A percentile compares a stretch with the other conserved stretches of the same genome.
These are phyloP conservation scores for Debaryomyces udenii DNA, from an alignment of 1,139 yeast genomes.

Conservation along the genomic window DNA sequence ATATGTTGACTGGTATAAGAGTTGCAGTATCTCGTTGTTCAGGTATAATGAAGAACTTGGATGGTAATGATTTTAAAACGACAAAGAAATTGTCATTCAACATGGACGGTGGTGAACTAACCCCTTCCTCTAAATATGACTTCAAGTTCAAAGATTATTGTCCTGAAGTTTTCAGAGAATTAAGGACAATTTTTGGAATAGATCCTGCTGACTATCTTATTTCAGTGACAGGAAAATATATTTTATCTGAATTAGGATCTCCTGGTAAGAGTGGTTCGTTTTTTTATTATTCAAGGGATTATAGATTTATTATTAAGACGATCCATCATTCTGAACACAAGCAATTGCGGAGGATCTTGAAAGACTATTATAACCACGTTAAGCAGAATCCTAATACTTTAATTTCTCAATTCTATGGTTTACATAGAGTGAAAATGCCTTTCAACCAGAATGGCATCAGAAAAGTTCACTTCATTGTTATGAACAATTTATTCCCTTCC, in stretches of 20 bases:
- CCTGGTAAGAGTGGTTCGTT: slow-evolving; percentile 98
- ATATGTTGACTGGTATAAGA: slow-evolving; percentile 95
- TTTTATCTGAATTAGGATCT: slow-evolving; percentile 87
- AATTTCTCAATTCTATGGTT: slow-evolving; percentile 90
- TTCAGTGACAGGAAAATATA: slow-evolving; percentile 89
- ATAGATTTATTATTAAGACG: slow-evolving; percentile 91
- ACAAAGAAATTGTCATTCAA: slow-evolving; percentile 85
- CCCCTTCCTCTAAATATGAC: slow-evolving; percentile 92
- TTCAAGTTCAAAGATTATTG: slow-evolving; percentile 96
- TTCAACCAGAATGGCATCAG: slow-evolving; percentile 55
- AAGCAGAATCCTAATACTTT: slow-evolving; percentile 84
- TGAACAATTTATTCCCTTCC: slow-evolving; percentile 97
- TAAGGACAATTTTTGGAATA: slow-evolving; percentile 76
- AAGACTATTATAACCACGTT: slow-evolving; percentile 80
- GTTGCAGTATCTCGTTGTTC: slow-evolving; percentile 94
- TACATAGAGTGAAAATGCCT: slow-evolving; percentile 91
- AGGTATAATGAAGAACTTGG: slow-evolving; percentile 75
- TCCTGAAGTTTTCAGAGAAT: slow-evolving; percentile 90
- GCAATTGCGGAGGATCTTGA: slow-evolving; percentile 72
- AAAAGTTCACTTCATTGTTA: slow-evolving; percentile 90
- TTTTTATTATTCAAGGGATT: slow-evolving; percentile 92
- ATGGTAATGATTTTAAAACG: slow-evolving; percentile 67
- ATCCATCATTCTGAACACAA: slow-evolving; percentile 92
- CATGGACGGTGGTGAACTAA: slow-evolving; percentile 82
- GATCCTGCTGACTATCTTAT: slow-evolving; percentile 96